Conservation (phyloP, 1,139 yeast species). For the Chernovozyma sophiae-reginae region DNA sequence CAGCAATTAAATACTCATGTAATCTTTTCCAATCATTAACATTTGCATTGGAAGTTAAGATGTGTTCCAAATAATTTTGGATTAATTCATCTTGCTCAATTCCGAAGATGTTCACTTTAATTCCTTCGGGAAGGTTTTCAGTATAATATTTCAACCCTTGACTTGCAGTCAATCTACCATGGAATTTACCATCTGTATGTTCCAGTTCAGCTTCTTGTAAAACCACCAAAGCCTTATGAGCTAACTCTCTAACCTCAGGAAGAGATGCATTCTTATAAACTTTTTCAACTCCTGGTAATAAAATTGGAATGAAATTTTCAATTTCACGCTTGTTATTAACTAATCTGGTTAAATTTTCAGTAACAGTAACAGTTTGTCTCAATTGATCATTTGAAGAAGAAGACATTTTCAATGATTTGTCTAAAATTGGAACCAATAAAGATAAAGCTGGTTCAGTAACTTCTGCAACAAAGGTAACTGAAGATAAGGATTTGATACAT, state of each 20-base stretch:
- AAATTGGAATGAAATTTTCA: slow-evolving; percentile 77
- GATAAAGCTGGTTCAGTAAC: slow-evolving; percentile 95
- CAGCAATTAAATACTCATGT: slow-evolving; percentile 49
- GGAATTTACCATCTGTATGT: slow-evolving; percentile 64
- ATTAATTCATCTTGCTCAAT: slow-evolving; percentile 30
- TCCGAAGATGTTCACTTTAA: slow-evolving; percentile 18
- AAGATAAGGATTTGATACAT: slow-evolving; percentile 83
- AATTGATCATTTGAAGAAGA: slow-evolving; percentile 93
- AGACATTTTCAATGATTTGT: slow-evolving; percentile 82
- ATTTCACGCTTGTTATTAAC: slow-evolving; percentile 93
- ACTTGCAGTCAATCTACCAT: slow-evolving; percentile 51
- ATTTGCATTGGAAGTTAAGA: slow-evolving; percentile 72
- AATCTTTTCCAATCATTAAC: slow-evolving; percentile 88
- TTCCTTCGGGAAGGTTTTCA: slow-evolving; percentile 20
- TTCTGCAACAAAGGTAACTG: slow-evolving; percentile 97
- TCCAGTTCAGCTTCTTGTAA: slow-evolving; percentile 76
- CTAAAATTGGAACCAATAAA: slow-evolving; percentile 85
- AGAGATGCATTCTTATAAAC: slow-evolving; percentile 87
- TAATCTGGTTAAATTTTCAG: slow-evolving; percentile 91
- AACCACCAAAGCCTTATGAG: slow-evolving; percentile 77
- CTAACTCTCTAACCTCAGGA: slow-evolving; percentile 95
- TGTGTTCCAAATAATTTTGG: slow-evolving; percentile 47
- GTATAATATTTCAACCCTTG: slow-evolving; percentile 1
- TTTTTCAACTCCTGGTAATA: slow-evolving; percentile 85
- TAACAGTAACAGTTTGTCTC: slow-evolving; percentile 93